phyloP scores from a whole-genome alignment of 2,329 filamentous ascomycete species.

The Cladosporium phlei region DNA sequence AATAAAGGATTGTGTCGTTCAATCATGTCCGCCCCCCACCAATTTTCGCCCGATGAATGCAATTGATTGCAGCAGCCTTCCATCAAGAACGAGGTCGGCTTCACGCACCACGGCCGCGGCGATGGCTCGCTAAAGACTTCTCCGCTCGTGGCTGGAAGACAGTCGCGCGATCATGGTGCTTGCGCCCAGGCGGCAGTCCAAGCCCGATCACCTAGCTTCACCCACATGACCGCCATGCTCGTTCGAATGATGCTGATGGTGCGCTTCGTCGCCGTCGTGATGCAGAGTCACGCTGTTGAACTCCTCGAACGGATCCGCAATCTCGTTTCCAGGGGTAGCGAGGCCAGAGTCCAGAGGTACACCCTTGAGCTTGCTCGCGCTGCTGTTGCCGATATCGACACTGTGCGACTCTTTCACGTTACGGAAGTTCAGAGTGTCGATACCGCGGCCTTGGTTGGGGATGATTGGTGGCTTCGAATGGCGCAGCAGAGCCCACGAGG shows the following conservation, averaged over 20 bases:
- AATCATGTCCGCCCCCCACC: constrained; percentile 8
- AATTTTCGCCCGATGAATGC: background rate
- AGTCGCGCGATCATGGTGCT: background rate
- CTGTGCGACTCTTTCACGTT: constrained; percentile 97
- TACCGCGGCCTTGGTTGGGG: constrained; percentile 80
- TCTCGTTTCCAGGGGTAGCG: constrained; percentile 76
- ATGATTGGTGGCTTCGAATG: constrained; percentile 98
- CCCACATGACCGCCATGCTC: background rate
- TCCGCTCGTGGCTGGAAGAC: too few species aligned
- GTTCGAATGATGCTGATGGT: background rate
- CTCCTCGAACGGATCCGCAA: constrained; percentile 89
- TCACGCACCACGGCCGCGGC: background rate
- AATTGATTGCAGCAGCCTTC: too few species aligned
- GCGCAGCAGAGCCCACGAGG: constrained; percentile 92
- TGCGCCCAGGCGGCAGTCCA: background rate
- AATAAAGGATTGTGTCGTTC: constrained; percentile 14
- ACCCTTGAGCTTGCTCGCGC: constrained; percentile 55
- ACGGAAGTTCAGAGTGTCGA: constrained; percentile 94
- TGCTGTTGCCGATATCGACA: constrained; percentile 68
- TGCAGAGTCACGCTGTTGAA: constrained; percentile 98
- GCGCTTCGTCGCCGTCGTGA: constrained; percentile 74
- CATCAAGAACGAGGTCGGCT: too few species aligned
- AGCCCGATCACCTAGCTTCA: constrained; percentile 4
- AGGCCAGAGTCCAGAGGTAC: constrained; percentile 83
- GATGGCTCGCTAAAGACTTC: background rate